Evolutionary conservation across 805 yeast genomes (phyloP).

Genomic region (Kluyveromyces dobzhanskii): DNA sequence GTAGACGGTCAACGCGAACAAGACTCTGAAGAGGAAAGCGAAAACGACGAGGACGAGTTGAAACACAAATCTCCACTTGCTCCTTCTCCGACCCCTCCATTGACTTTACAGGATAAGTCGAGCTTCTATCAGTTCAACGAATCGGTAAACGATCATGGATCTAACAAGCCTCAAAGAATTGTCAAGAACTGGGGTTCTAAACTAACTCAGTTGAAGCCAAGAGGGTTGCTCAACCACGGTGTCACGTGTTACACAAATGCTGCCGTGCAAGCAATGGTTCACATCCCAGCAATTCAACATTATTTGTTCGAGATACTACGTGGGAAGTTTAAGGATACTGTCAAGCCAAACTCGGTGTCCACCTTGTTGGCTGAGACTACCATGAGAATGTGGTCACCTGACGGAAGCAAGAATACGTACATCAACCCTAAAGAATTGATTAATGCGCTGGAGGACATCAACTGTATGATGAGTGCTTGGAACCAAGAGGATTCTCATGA

Average conservation of each 20-base stretch:
- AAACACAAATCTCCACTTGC: slow-evolving; percentile 19
- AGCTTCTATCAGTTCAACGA: slow-evolving; percentile 57
- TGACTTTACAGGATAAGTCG: slow-evolving; percentile 40
- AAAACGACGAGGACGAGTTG: slow-evolving; percentile 25
- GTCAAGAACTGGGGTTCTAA: slow-evolving; percentile 63
- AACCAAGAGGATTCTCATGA: slow-evolving; percentile 98
- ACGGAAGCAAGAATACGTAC: slow-evolving; percentile 36
- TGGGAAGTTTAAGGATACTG: slow-evolving; percentile 39
- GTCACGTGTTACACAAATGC: slow-evolving; percentile 96
- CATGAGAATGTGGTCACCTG: slow-evolving; percentile 59
- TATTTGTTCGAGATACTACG: slow-evolving; percentile 60
- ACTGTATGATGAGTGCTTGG: slow-evolving; percentile 96
- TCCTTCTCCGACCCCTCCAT: slow-evolving; percentile 8
- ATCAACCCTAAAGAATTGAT: slow-evolving; percentile 73
- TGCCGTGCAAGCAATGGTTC: slow-evolving; percentile 85
- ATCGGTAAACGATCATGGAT: slow-evolving; percentile 49
- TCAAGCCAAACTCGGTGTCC: slow-evolving; percentile 53
- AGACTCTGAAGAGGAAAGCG: slow-evolving; percentile 18
- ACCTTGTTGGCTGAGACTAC: slow-evolving; percentile 61
- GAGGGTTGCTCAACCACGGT: slow-evolving; percentile 80
- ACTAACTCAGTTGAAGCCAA: slow-evolving; percentile 37
- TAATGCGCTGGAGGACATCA: slow-evolving; percentile 67
- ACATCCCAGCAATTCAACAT: slow-evolving; percentile 84
- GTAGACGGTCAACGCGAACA: no score
- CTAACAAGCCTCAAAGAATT: slow-evolving; percentile 50